phyloP scores from a whole-genome alignment of 2,329 filamentous ascomycete genomes.

The Botrytis fabae region DNA sequence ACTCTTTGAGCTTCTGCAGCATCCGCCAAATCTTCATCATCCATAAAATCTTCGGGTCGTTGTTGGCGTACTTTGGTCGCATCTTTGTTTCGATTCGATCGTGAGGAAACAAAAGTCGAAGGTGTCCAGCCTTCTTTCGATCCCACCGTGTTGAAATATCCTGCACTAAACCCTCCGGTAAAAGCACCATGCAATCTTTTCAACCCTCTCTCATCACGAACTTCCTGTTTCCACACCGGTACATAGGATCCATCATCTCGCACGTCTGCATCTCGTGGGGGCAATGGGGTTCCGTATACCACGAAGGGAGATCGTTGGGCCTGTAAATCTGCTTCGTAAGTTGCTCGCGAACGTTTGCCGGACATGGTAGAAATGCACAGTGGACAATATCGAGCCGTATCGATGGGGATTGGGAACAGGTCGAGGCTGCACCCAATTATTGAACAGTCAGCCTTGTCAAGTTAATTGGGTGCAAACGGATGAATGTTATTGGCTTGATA shows the following conservation, averaged over 20 bases:
- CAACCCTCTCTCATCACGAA: constrained; percentile 85
- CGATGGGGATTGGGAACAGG: constrained; percentile 11
- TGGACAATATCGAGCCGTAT: neutral
- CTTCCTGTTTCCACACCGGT: constrained; percentile 97
- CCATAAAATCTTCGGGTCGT: constrained; percentile 91
- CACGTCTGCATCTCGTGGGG: constrained; percentile 69
- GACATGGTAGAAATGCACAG: constrained; percentile 56
- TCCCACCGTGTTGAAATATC: constrained; percentile 97
- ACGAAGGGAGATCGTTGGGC: constrained; percentile 71
- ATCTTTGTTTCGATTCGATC: constrained; percentile 73
- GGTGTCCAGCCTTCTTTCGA: constrained; percentile 98
- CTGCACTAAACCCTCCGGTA: constrained; percentile 94
- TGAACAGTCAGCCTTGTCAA: constrained; percentile 16
- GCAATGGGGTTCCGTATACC: constrained; percentile 81
- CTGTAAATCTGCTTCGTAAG: constrained; percentile 74
- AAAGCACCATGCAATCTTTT: constrained; percentile 95
- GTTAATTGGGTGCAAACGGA: neutral
- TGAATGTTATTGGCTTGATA: neutral
- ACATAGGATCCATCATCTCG: constrained; percentile 91
- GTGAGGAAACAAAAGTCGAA: constrained; percentile 86
- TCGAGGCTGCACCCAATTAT: constrained; percentile 14
- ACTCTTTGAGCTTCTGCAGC: constrained; percentile 75
- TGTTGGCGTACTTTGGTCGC: constrained; percentile 54
- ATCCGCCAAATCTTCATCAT: constrained; percentile 91
- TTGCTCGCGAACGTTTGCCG: constrained; percentile 74